A percentile compares a stretch with the other conserved stretches of the same genome.
Conservation (phyloP, 495 filamentous ascomycete genomes). For the Cercophora scortea region DNA sequence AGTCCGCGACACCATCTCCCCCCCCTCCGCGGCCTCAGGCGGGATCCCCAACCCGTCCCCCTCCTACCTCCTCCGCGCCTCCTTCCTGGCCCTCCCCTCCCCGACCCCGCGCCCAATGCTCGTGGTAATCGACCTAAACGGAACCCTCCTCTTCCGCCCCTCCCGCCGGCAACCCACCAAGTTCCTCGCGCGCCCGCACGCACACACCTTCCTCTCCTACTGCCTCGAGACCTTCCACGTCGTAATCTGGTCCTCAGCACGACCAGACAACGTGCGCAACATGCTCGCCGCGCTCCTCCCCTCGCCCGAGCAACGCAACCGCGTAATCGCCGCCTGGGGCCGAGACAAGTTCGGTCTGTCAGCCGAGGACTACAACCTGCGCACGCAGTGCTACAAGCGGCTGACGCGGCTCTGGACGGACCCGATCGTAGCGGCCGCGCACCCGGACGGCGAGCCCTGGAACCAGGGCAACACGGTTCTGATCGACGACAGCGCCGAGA, state of each 20-base stretch:
- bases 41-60: constrained; percentile 38
- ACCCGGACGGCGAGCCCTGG: constrained; percentile 46
- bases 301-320: constrained; percentile 18
- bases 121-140: constrained; percentile 87
- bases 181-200: constrained; percentile 55
- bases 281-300: constrained; percentile 53
- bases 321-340: constrained; percentile 67
- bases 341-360: constrained; percentile 69
- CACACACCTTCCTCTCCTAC: constrained; percentile 58
- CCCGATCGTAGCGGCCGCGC: constrained; percentile 38
- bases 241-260: constrained; percentile 88
- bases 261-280: constrained; percentile 53
- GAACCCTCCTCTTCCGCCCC: constrained; percentile 72
- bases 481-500: constrained; percentile 74
- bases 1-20: constrained; percentile 13
- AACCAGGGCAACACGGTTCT: constrained; percentile 81
- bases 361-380: constrained; percentile 50
- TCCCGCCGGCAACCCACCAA: constrained; percentile 32
- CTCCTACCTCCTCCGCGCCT: constrained; percentile 29
- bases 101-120: constrained; percentile 45
- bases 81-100: constrained; percentile 12
- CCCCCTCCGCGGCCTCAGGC: constrained; percentile 36
- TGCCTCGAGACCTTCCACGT: constrained; percentile 61
- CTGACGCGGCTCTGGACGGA: constrained; percentile 64
- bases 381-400: constrained; percentile 83